phyloP scores from a whole-genome alignment of 257 asterid genomes.

The Plantago ovata region DNA sequence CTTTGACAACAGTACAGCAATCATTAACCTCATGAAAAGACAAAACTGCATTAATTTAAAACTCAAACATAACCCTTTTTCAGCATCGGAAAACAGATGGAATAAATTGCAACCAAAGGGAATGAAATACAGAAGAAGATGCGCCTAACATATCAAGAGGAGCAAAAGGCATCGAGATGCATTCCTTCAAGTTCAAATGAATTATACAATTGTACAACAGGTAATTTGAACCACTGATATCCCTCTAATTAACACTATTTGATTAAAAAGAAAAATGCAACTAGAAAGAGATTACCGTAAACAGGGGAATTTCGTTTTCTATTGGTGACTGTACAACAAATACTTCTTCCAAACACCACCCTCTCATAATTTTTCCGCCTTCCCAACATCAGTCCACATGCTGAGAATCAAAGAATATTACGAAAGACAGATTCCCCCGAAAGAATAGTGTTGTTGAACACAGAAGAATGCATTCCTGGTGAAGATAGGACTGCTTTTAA shows the following conservation, averaged over 20 bases:
- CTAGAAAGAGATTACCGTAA: not conserved
- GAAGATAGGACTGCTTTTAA: too few relatives aligned
- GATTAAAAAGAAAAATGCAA: not conserved
- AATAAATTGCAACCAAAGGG: too few relatives aligned
- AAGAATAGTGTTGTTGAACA: not conserved
- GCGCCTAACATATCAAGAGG: not conserved
- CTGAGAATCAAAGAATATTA: not conserved
- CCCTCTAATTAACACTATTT: not conserved
- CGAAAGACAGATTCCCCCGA: not conserved
- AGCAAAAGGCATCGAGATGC: not conserved
- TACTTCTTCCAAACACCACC: not conserved
- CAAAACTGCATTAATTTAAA: not conserved
- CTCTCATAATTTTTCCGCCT: not conserved
- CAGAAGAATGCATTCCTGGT: not conserved
- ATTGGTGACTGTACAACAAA: not conserved
- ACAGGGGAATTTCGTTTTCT: constrained; percentile 2
- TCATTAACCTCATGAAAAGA: not conserved
- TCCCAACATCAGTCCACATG: not conserved
- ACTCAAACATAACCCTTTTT: too few relatives aligned
- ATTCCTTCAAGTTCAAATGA: not conserved
- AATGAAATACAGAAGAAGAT: not conserved
- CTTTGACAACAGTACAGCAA: not conserved
- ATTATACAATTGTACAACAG: constrained; percentile 5
- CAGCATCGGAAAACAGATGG: too few relatives aligned
- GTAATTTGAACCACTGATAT: not conserved